Evolutionary conservation across 176 grass and related monocot species (phyloP).

Genomic region (Avena atlantica): DNA sequence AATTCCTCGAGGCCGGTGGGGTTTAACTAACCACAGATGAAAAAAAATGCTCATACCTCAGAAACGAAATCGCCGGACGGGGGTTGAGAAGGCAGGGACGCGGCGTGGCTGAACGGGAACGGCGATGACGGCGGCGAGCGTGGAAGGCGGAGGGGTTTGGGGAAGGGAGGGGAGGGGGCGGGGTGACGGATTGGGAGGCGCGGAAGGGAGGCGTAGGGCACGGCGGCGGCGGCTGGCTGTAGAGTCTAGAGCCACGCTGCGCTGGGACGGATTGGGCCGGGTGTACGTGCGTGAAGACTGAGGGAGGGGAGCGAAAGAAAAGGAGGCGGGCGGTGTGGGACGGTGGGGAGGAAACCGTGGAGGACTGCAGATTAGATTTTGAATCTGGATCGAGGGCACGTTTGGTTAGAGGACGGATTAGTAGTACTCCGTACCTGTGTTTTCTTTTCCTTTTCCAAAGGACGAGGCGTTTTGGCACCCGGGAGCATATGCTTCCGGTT

Average conservation of each 20-base stretch:
- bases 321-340: background rate
- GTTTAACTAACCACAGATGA: background rate
- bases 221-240: background rate
- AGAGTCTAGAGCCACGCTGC: background rate
- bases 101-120: background rate
- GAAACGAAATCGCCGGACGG: background rate
- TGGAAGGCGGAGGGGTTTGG: background rate
- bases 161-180: background rate
- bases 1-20: background rate
- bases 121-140: background rate
- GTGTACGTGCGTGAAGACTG: background rate
- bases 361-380: background rate
- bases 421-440: background rate
- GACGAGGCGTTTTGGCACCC: too few species aligned
- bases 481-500: too few species aligned
- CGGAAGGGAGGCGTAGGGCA: background rate
- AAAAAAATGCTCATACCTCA: background rate
- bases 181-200: background rate
- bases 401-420: background rate
- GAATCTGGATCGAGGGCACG: constrained; percentile 24
- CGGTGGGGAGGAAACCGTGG: constrained; percentile 8
- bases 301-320: background rate
- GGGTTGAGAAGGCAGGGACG: background rate
- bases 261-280: background rate
- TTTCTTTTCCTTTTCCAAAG: background rate